Conservation (phyloP, 495 filamentous ascomycete genomes). For the Penicillium subrubescens region DNA sequence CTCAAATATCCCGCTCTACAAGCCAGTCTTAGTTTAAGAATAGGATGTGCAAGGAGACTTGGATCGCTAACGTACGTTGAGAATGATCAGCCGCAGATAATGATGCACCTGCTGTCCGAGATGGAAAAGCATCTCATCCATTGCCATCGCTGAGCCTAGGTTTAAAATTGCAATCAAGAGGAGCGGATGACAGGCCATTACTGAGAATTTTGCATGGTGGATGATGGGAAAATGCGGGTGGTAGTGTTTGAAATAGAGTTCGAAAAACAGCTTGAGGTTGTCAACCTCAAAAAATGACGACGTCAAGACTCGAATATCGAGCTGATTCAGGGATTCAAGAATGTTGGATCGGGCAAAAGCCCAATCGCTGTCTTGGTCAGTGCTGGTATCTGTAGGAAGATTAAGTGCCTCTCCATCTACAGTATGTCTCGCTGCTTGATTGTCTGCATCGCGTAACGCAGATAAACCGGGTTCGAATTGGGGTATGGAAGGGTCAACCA, state of each 20-base stretch:
- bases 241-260: conserved; percentile 21
- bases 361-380: background rate
- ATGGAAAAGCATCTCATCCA: background rate
- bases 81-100: background rate
- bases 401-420: background rate
- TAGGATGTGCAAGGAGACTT: background rate
- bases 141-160: background rate
- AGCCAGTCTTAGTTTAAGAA: background rate
- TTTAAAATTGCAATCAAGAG: background rate
- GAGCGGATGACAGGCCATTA: background rate
- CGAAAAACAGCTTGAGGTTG: conserved; percentile 12
- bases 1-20: conserved; percentile 3
- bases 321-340: conserved; percentile 2
- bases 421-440: background rate
- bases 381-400: background rate
- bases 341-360: background rate
- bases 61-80: background rate
- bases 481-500: background rate
- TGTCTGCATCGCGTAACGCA: background rate
- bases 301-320: background rate
- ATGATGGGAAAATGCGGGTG: conserved; percentile 24
- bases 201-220: conserved; percentile 9
- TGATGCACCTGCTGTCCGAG: background rate
- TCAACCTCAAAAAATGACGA: conserved; percentile 4
- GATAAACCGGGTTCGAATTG: background rate